Base-by-base conservation (phyloP, 2,329 filamentous ascomycete genomes). In the Xylaria hypoxylon region DNA sequence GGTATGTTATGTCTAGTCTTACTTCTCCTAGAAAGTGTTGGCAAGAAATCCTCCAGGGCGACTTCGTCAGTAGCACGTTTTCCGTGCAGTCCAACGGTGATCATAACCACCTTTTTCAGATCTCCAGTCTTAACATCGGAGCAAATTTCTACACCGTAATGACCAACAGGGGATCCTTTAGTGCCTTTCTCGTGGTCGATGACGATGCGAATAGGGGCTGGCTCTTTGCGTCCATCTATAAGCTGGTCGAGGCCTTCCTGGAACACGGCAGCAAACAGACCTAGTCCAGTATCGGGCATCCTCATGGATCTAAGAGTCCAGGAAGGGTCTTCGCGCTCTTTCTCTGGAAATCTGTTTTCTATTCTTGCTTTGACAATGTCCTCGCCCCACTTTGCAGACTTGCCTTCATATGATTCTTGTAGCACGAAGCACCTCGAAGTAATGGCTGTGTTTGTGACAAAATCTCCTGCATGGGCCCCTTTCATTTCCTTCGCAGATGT, bases 341-440 rank as follows among this genome's bases (percentile, higher is more conserved):
- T 78, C 76, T 97, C 94, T 0, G 92, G 82, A 74, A 96, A 97
- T 11, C 94, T 88, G 5, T 90, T 91, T 79, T 97, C 95, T 15
- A 97, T 89, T 70, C 90, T 89, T 8, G 94, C 94, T 80, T 95
- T 96, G 53, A 90, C 88, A 13, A 97, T 85, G 70, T 98, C 96
- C 79, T 98, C 95, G 31, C 89, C 89, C 79, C 93, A 90, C 67
- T 90, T 92, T 19, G 84, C 82, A 1, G 91, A 92, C 77, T 90
- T 94, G 28, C 89, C 90, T 75, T 97, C 92, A 73, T 95, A 95
- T 7, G 86, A 81, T 59, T 93, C 92, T 57, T 90, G 87, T 1
- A 97, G 84, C 45, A 91, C 79, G 74, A 97, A 91, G 67, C 89
- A 91, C 33, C 90, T 85, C 11, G 90, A 84, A 1, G 89, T 89